These are phyloP conservation scores for Fusarium sp. DNA, from an alignment of 2,329 filamentous ascomycete species.

Conservation along the genomic window DNA sequence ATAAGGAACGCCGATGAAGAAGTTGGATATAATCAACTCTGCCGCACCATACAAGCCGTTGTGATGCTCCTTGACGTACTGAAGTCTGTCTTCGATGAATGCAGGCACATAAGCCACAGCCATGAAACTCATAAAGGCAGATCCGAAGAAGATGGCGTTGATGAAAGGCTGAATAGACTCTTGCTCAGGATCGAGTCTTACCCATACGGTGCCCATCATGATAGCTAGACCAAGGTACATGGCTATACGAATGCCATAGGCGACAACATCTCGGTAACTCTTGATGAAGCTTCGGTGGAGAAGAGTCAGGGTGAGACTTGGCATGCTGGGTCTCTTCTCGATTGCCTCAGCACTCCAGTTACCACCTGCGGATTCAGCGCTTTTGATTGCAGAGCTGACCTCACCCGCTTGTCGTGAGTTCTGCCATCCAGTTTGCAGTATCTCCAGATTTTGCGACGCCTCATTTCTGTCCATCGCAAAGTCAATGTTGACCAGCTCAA, in stretches of 20 bases:
- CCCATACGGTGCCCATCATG: slow-evolving; percentile 90
- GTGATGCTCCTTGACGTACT: slow-evolving; percentile 70
- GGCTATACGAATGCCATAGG: slow-evolving; percentile 82
- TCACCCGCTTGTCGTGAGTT: slow-evolving; percentile 33
- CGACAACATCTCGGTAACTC: slow-evolving; percentile 84
- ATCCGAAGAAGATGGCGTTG: slow-evolving; percentile 83
- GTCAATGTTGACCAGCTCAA: slow-evolving; percentile 83
- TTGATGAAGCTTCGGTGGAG: slow-evolving; percentile 86
- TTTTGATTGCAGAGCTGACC: slow-evolving; percentile 40
- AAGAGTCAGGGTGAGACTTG: slow-evolving; percentile 69
- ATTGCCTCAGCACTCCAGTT: slow-evolving; percentile 24
- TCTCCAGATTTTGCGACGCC: slow-evolving; percentile 52
- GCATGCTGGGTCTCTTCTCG: slow-evolving; percentile 54
- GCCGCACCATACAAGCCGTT: slow-evolving; percentile 84
- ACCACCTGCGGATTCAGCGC: slow-evolving; percentile 46
- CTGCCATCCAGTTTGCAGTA: slow-evolving; percentile 44
- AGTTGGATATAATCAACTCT: slow-evolving; percentile 81
- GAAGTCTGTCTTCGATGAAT: slow-evolving; percentile 70
- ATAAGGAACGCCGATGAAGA: slow-evolving; percentile 83
- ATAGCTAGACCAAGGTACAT: slow-evolving; percentile 84
- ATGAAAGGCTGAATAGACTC: slow-evolving; percentile 82
- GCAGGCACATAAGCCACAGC: slow-evolving; percentile 86
- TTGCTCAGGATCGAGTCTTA: slow-evolving; percentile 76
- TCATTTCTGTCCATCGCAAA: slow-evolving; percentile 65
- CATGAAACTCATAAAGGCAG: slow-evolving; percentile 84